These are phyloP conservation scores for Cladosporium austrohemisphaericum DNA, from an alignment of 2,329 filamentous ascomycete species.

Conservation along the genomic window DNA sequence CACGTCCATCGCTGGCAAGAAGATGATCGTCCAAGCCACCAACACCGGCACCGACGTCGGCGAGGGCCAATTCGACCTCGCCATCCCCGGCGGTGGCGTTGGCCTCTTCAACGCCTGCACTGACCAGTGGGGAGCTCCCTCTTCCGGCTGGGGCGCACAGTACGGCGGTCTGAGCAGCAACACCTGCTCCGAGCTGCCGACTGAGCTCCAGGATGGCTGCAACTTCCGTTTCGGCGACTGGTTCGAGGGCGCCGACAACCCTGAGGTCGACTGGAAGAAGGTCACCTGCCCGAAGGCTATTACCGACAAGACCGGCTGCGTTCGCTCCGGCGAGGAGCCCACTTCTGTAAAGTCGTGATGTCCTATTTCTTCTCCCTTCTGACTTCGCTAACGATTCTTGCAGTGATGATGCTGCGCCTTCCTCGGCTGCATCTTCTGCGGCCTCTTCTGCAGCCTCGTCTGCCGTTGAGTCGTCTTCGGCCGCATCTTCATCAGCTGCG, in stretches of 20 bases:
- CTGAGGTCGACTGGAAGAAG: constrained; percentile 50
- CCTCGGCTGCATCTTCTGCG: constrained; percentile 15
- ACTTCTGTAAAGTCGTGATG: constrained; percentile 13
- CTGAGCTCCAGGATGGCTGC: constrained; percentile 54
- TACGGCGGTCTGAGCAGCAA: constrained; percentile 56
- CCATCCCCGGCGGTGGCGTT: constrained; percentile 51
- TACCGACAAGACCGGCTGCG: constrained; percentile 44
- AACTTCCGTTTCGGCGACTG: constrained; percentile 61
- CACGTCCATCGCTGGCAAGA: constrained; percentile 55
- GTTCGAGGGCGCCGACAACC: constrained; percentile 49
- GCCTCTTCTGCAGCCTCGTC: constrained; percentile 12
- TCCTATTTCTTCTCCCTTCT: not conserved
- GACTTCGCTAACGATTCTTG: constrained; percentile 1
- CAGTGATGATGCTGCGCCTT: constrained; percentile 9
- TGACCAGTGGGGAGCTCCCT: constrained; percentile 41
- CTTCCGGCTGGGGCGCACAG: constrained; percentile 53
- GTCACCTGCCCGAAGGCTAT: constrained; percentile 54
- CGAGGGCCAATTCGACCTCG: constrained; percentile 57
- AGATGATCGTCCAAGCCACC: constrained; percentile 61
- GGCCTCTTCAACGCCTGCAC: constrained; percentile 50
- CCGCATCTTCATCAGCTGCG: constrained; percentile 4
- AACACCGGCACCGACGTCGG: constrained; percentile 59
- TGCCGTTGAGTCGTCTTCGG: constrained; percentile 11
- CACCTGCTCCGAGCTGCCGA: constrained; percentile 52
- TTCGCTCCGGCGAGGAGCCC: constrained; percentile 25